Evolutionary conservation across 768 basidiomycete species (phyloP), one percentile per base, ranked within the genome.

Genomic region (Mycena filopes): DNA sequence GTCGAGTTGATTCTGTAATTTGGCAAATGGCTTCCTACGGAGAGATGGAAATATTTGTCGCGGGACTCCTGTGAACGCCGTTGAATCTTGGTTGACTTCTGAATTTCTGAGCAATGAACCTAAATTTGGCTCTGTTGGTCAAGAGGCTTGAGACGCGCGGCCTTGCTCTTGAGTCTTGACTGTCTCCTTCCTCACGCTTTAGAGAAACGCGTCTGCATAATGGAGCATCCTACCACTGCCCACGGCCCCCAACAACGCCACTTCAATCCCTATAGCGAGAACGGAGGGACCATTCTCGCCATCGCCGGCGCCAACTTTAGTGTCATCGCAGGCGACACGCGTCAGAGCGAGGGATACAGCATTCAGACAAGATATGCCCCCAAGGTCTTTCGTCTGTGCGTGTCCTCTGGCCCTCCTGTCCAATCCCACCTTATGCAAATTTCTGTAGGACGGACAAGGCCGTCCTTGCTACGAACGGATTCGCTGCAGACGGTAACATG

Each of bases 281-380:
- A 98, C 71, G 97, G 97, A 31, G 97, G 98, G 28, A 96, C 96
- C 21, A 97, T 98, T 79, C 89, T 99, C 72, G 94, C 94, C 74
- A 94, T 99, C 75, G 95, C 96, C 6, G 98, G 97, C 56, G 86
- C 88, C 47, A 93, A 96, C 77, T 99, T 99, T 77, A 87, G 87
- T 65, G 95, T 99, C 75, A 93, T 98, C 72, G 96, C 98, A 7
- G 94, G 96, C 55, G 97, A 99, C 80, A 99, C 97, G 46, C 83
- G 97, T 60, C 98, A 99, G 82, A 95, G 91, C 70, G 93, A 96
- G 76, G 97, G 97, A n/a, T 99, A 94, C 80, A 93, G 83, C 75
- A 99, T 99, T 77, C 97, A 99, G 84, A 98, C 97, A 64, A 86
- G 97, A 77, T 98, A 98, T 78, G 95, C 95, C 10, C 91, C 95